phyloP scores from a whole-genome alignment of 2,329 filamentous ascomycete genomes.

The Diaporthe amygdali region DNA sequence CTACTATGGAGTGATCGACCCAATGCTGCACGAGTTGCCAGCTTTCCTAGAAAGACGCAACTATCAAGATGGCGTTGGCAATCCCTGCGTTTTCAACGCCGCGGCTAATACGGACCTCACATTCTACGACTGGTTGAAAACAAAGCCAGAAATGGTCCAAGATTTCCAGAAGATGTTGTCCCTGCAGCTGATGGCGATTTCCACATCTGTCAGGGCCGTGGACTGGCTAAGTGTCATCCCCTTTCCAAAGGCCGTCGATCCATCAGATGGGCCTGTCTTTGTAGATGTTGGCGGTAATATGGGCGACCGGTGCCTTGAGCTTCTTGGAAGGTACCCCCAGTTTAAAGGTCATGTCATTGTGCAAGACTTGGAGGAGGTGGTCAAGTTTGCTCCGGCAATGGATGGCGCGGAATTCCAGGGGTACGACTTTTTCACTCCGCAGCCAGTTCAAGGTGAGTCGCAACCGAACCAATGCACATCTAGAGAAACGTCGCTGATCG shows the following conservation, averaged over 20 bases:
- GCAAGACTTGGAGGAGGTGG: slow-evolving; percentile 6
- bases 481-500: neutral
- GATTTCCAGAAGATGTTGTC: neutral
- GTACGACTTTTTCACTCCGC: slow-evolving; percentile 9
- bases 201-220: neutral
- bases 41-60: neutral
- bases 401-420: neutral
- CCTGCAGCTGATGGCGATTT: neutral
- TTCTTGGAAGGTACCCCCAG: neutral
- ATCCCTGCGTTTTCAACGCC: neutral
- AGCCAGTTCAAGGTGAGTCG: neutral
- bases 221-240: neutral
- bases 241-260: neutral
- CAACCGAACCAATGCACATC: neutral
- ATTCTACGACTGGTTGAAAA: neutral
- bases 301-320: neutral
- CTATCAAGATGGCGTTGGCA: neutral
- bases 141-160: neutral
- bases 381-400: neutral
- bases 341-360: neutral
- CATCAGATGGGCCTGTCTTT: neutral
- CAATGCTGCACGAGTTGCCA: neutral
- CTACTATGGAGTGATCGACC: neutral
- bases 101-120: neutral
- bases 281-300: neutral